A percentile compares a stretch with the other conserved stretches of the same genome.
These are phyloP conservation scores for Paramecium caudatum DNA, from an alignment of 73 alveolate species.

Conservation along the genomic window DNA sequence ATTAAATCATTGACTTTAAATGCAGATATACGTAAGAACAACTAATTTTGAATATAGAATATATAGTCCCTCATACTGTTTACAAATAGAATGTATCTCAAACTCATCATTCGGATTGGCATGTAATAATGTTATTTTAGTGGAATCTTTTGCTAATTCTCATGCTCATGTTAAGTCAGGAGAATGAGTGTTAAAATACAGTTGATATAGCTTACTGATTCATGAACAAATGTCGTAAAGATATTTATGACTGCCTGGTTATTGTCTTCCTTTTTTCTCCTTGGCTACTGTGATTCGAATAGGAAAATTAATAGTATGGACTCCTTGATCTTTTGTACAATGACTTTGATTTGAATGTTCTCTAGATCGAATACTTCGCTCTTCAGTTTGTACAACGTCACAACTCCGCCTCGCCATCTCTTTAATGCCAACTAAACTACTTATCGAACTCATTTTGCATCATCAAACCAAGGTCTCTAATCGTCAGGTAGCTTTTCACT, in stretches of 20 bases:
- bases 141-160: background rate
- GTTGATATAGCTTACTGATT: constrained; percentile 52
- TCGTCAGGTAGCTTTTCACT: background rate
- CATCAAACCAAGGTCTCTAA: background rate
- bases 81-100: constrained; percentile 14
- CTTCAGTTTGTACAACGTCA: constrained; percentile 38
- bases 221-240: constrained; percentile 57
- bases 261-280: background rate
- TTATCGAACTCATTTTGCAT: constrained; percentile 23
- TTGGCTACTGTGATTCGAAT: background rate
- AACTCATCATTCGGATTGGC: constrained; percentile 62
- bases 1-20: constrained; percentile 27
- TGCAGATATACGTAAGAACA: constrained; percentile 56
- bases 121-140: constrained; percentile 1
- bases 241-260: background rate
- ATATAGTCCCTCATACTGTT: constrained; percentile 69
- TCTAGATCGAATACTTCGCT: constrained; percentile 17
- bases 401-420: constrained; percentile 40
- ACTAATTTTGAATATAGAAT: constrained; percentile 35
- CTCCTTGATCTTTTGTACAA: background rate
- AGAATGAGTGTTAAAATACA: constrained; percentile 43
- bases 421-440: constrained; percentile 48
- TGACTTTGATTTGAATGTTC: constrained; percentile 18
- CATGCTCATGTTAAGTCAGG: background rate
- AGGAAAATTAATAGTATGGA: constrained; percentile 3